phyloP scores from a whole-genome alignment of 441 rosid species.

The Aquilaria agallochum region DNA sequence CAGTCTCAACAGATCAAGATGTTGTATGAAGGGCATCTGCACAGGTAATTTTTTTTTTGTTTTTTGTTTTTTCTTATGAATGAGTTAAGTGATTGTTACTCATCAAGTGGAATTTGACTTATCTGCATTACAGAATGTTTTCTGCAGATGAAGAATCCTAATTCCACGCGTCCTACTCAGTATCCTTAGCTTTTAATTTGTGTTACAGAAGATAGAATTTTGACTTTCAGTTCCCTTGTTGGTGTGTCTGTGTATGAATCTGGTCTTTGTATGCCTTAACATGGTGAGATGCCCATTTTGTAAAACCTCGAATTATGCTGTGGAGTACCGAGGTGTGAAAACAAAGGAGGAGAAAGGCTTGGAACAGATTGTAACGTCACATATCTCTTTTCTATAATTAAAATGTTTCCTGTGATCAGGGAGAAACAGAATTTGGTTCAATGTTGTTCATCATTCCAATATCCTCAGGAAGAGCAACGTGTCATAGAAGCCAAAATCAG shows the following conservation, averaged over 20 bases:
- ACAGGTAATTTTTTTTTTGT: conserved; percentile 51
- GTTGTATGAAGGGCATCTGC: conserved; percentile 97
- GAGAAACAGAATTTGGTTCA: background rate
- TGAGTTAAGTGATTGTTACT: conserved; percentile 8
- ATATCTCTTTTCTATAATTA: background rate
- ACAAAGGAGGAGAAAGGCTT: conserved; percentile 93
- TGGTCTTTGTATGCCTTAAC: conserved; percentile 42
- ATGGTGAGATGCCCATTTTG: conserved; percentile 86
- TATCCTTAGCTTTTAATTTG: conserved; percentile 47
- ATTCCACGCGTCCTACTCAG: conserved; percentile 92
- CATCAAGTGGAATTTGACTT: conserved; percentile 17
- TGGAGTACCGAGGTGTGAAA: conserved; percentile 90
- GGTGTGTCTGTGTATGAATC: conserved; percentile 2
- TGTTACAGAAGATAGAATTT: conserved; percentile 4
- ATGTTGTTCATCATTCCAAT: background rate
- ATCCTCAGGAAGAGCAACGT: conserved; percentile 88
- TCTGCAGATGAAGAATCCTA: conserved; percentile 99
- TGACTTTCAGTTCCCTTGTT: background rate
- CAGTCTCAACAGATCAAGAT: conserved; percentile 94
- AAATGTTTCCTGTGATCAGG: conserved; percentile 2
- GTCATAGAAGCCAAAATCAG: conserved; percentile 97
- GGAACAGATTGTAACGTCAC: conserved; percentile 80
- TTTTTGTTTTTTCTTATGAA: conserved; percentile 5
- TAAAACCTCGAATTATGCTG: conserved; percentile 94
- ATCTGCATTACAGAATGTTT: conserved; percentile 70